Evolutionary conservation across 2,329 filamentous ascomycete genomes (phyloP).

Genomic region (Cylindrodendrum hubeiense): DNA sequence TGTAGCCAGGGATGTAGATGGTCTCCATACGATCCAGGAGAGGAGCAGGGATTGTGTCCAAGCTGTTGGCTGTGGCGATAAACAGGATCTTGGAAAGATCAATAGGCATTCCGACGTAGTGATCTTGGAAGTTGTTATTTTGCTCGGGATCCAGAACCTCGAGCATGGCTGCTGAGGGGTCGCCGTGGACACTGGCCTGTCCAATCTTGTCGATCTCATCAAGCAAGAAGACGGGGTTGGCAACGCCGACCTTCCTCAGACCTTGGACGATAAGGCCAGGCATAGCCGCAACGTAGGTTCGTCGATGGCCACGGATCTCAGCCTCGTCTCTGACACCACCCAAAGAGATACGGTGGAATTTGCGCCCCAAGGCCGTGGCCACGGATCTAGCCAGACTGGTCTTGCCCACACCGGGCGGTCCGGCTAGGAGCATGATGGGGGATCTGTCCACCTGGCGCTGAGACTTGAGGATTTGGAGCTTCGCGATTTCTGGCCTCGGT

Average conservation of each 20-base stretch:
- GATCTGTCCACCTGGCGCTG: slow-evolving; percentile 95
- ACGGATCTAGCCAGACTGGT: slow-evolving; percentile 95
- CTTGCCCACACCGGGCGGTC: slow-evolving; percentile 95
- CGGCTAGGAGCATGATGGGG: slow-evolving; percentile 92
- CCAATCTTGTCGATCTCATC: slow-evolving; percentile 99
- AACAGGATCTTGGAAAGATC: slow-evolving; percentile 97
- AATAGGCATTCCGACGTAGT: slow-evolving; percentile 95
- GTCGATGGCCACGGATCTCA: slow-evolving; percentile 92
- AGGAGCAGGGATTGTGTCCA: slow-evolving; percentile 95
- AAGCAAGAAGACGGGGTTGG: slow-evolving; percentile 94
- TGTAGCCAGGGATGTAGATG: slow-evolving; percentile 93
- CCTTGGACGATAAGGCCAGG: slow-evolving; percentile 94
- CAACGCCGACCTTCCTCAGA: slow-evolving; percentile 92
- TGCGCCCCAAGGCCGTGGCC: slow-evolving; percentile 89
- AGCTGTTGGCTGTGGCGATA: slow-evolving; percentile 94
- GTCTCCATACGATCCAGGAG: slow-evolving; percentile 97
- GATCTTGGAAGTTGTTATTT: slow-evolving; percentile 93
- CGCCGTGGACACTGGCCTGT: slow-evolving; percentile 90
- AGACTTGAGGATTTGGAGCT: slow-evolving; percentile 80
- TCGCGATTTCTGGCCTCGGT: slow-evolving; percentile 62
- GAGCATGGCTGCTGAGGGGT: slow-evolving; percentile 96
- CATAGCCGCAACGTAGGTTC: slow-evolving; percentile 99
- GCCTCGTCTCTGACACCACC: slow-evolving; percentile 97
- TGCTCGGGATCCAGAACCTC: slow-evolving; percentile 98
- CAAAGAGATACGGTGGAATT: slow-evolving; percentile 97